These are phyloP conservation scores for Spirogloea muscicola DNA, from an alignment of 139 green algal genomes.

Conservation along the genomic window DNA sequence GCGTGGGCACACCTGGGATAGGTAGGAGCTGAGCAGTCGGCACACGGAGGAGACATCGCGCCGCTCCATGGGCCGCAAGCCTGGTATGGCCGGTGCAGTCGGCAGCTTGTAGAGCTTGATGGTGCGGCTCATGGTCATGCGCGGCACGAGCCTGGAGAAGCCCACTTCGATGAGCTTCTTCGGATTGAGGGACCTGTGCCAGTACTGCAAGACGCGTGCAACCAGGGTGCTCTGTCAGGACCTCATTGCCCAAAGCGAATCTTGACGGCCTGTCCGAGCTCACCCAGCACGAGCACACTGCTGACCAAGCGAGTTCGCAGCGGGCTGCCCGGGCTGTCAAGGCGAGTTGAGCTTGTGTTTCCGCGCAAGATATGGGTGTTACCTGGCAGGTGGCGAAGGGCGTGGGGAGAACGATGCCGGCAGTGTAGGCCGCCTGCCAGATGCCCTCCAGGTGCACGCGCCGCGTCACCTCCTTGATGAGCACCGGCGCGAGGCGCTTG, in stretches of 20 bases:
- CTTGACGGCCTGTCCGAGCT: too few species aligned
- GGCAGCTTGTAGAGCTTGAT: constrained; percentile 94
- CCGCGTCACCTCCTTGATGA: constrained; percentile 97
- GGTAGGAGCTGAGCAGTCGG: constrained; percentile 72
- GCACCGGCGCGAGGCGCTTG: constrained; percentile 90
- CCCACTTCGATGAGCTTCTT: constrained; percentile 94
- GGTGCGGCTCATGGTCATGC: constrained; percentile 89
- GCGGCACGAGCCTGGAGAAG: constrained; percentile 75
- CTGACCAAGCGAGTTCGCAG: too few species aligned
- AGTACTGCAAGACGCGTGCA: constrained; percentile 87
- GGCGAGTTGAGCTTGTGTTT: too few species aligned
- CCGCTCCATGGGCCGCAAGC: constrained; percentile 68
- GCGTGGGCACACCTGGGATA: too few species aligned
- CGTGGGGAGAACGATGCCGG: constrained; percentile 89
- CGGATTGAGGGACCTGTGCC: constrained; percentile 89
- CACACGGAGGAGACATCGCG: constrained; percentile 66
- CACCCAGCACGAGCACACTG: background rate
- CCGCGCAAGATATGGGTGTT: too few species aligned
- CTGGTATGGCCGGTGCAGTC: constrained; percentile 64
- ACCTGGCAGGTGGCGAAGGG: constrained; percentile 76
- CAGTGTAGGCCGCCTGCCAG: constrained; percentile 96
- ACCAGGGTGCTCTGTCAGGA: too few species aligned
- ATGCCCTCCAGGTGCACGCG: constrained; percentile 81
- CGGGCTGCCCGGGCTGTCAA: too few species aligned
- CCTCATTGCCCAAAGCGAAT: too few species aligned